Evolutionary conservation across 495 filamentous ascomycete species (phyloP).

Genomic region (Geoglossum glabrum): DNA sequence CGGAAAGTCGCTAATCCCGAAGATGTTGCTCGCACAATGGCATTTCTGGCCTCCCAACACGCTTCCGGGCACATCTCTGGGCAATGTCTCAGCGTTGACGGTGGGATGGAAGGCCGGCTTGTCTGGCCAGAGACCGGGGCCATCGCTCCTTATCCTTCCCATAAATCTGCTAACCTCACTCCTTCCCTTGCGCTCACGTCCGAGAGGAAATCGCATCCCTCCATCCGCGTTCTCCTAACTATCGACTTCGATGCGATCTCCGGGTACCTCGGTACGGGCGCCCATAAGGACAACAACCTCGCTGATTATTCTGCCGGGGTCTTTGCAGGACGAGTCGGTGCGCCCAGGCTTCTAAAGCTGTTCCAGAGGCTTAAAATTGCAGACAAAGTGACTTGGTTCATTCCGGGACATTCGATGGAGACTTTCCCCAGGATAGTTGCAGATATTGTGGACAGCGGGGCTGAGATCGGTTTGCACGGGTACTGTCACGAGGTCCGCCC

Average conservation of each 20-base stretch:
- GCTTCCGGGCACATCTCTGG: constrained; percentile 35
- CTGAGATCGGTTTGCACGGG: constrained; percentile 40
- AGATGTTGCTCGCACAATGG: constrained; percentile 31
- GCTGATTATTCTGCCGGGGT: constrained; percentile 38
- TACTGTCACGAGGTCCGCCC: constrained; percentile 32
- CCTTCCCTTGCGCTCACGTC: constrained; percentile 12
- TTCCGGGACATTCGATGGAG: constrained; percentile 42
- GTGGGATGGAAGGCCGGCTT: constrained; percentile 29
- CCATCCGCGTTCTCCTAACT: constrained; percentile 31
- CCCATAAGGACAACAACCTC: constrained; percentile 28
- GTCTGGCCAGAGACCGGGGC: constrained; percentile 17
- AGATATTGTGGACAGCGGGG: constrained; percentile 31
- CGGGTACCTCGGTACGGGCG: constrained; percentile 37
- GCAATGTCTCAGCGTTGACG: constrained; percentile 30
- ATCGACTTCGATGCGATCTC: constrained; percentile 42
- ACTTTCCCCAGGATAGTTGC: constrained; percentile 34
- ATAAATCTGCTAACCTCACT: constrained; percentile 14
- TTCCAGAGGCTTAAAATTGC: constrained; percentile 32
- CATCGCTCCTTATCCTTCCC: background rate
- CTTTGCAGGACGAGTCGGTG: constrained; percentile 38
- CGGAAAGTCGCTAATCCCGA: constrained; percentile 26
- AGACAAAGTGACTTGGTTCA: constrained; percentile 39
- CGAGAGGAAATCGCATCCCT: constrained; percentile 12
- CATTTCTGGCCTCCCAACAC: constrained; percentile 31
- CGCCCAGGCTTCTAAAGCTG: constrained; percentile 35